Base-by-base conservation (phyloP, 106 monocot species). In the Dioscorea dumetorum region DNA sequence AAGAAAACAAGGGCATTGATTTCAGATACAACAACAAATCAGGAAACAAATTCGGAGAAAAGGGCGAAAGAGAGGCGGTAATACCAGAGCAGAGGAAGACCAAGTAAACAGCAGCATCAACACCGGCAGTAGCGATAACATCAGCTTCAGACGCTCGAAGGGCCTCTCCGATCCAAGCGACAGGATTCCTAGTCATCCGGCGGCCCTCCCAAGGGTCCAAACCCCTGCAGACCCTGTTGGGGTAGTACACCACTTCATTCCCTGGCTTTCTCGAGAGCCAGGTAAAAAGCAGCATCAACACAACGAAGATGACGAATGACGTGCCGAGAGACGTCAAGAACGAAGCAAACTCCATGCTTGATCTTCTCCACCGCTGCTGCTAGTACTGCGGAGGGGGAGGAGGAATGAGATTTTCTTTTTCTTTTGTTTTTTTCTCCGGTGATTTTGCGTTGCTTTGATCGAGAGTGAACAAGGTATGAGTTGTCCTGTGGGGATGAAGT, bases 191-290 rank as follows among this genome's bases (percentile, higher is more conserved):
- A 67, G 76, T 78, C 68, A 60, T 50, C 65, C 64, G 41, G 58
- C 76, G 48, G 14, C 76, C 80, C 35, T 80, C 81, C 49, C 41
- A 70, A 41, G 85, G 82, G 15, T 89, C 80, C 52, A 75, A 12
- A 34, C 89, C 89, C 28, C 80, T 81, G 24, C 73, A 33, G 16
- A 97, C 59, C 58, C 72, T 57, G 57, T 56, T 83, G 12, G 95
- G 88, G 76, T 88, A 92, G 82, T 97, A 97, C 34, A 97, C 75
- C 63, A 92, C 84, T 63, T 77, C 86, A 61, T 97, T 97, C 8
- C 86, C 82, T 0, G 77, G 80, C 56, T 76, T 77, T 64, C 86
- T 70, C 57, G 86, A 84, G 5, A 97, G 86, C 95, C 89, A 92
- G 0, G 78, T 57, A 74, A 87, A 92, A 28, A 87, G 4, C 20